Conservation (phyloP, 345 rosid species). For the Populus davidiana region DNA sequence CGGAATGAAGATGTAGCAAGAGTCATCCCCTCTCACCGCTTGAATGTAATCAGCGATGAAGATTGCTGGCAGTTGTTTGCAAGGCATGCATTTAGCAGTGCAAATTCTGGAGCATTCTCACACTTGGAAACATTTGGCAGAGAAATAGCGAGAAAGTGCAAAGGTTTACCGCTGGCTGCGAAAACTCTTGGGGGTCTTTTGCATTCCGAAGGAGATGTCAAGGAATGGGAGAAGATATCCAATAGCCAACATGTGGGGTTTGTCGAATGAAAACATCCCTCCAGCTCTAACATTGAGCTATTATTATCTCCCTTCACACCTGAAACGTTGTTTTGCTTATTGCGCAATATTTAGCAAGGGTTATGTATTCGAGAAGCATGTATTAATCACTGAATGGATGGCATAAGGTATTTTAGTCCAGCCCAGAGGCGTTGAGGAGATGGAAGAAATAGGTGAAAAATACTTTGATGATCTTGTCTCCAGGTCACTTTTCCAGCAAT, state of each 20-base stretch:
- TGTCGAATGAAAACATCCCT: background rate
- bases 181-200: constrained; percentile 9
- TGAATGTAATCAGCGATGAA: no score
- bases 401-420: constrained; percentile 7
- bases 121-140: no score
- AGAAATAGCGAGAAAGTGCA: constrained; percentile 8
- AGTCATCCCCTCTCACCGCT: background rate
- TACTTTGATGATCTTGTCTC: constrained; percentile 16
- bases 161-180: constrained; percentile 15
- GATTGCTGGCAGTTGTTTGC: no score
- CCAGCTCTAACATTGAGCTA: constrained; percentile 19
- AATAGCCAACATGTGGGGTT: constrained; percentile 9
- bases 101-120: no score
- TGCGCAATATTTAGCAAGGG: constrained; percentile 15
- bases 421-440: background rate
- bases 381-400: constrained; percentile 14
- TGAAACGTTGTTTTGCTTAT: constrained; percentile 17
- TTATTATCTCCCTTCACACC: constrained; percentile 16
- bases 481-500: constrained; percentile 14
- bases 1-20: background rate
- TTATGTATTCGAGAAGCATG: background rate
- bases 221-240: constrained; percentile 10
- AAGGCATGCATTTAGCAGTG: no score
- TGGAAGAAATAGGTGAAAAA: constrained; percentile 1
- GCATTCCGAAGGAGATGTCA: background rate